These are phyloP conservation scores for Beauveria sp. DNA, from an alignment of 2,329 filamentous ascomycete species.

Conservation along the genomic window DNA sequence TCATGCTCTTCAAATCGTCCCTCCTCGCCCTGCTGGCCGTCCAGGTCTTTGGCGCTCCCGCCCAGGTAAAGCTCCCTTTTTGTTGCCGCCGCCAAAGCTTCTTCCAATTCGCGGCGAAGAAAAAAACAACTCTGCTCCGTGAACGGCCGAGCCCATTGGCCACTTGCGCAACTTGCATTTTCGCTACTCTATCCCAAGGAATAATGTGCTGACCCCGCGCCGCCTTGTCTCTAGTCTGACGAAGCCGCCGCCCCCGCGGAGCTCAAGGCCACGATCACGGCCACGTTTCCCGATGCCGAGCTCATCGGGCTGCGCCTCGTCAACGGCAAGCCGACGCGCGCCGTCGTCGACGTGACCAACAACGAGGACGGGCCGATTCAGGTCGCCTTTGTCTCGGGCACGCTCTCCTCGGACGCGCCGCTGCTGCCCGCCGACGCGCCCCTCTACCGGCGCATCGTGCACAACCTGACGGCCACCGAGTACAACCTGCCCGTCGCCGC, in stretches of 20 bases:
- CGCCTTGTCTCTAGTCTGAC: background rate
- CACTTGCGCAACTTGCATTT: too few species aligned
- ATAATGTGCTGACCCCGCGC: background rate
- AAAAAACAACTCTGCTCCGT: background rate
- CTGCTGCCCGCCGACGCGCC: conserved; percentile 38
- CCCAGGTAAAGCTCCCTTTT: conserved; percentile 45
- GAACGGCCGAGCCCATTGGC: background rate
- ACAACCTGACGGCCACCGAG: conserved; percentile 73
- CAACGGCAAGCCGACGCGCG: conserved; percentile 81
- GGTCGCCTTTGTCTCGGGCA: conserved; percentile 69
- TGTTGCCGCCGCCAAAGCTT: background rate
- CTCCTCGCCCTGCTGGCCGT: conserved; percentile 65
- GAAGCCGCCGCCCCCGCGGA: conserved; percentile 18
- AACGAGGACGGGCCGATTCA: conserved; percentile 68
- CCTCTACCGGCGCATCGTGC: conserved; percentile 52
- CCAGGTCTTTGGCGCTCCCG: conserved; percentile 57
- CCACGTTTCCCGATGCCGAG: conserved; percentile 62
- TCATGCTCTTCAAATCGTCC: conserved; percentile 69
- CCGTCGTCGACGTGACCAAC: conserved; percentile 77
- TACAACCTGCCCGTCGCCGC: conserved; percentile 69
- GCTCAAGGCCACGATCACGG: conserved; percentile 57
- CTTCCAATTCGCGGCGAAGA: background rate
- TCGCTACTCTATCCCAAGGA: too few species aligned
- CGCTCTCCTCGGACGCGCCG: conserved; percentile 54
- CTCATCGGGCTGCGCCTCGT: conserved; percentile 93